phyloP scores from a whole-genome alignment of 1,284 basidiomycete species.

The Boletus subluridellus region DNA sequence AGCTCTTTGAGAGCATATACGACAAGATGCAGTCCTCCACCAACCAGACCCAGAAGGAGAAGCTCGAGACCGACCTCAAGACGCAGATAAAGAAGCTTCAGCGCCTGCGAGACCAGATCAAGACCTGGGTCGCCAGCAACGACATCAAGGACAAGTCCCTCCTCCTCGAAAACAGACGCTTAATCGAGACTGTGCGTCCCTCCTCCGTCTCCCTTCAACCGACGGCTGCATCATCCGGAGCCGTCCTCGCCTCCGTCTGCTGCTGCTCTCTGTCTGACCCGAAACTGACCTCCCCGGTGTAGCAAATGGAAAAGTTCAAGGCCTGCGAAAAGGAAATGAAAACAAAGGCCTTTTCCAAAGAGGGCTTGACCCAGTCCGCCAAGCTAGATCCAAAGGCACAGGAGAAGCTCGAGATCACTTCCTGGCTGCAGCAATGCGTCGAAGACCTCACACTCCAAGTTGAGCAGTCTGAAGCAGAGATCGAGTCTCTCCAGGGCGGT shows the following conservation, averaged over 20 bases:
- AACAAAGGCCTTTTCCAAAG: slow-evolving; percentile 99
- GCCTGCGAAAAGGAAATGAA: slow-evolving; percentile 99
- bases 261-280: background rate
- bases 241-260: background rate
- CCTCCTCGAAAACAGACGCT: slow-evolving; percentile 87
- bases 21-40: slow-evolving; percentile 94
- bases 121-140: slow-evolving; percentile 96
- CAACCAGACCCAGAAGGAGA: slow-evolving; percentile 96
- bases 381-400: slow-evolving; percentile 96
- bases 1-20: slow-evolving; percentile 92
- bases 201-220: background rate
- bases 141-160: slow-evolving; percentile 99
- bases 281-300: slow-evolving; percentile 7
- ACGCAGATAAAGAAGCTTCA: slow-evolving; percentile 99
- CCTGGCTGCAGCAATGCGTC: slow-evolving; percentile 84
- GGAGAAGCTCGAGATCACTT: slow-evolving; percentile 88
- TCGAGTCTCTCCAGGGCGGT: slow-evolving; percentile 83
- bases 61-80: slow-evolving; percentile 91
- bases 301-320: slow-evolving; percentile 99
- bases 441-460: slow-evolving; percentile 94
- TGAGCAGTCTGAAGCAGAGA: slow-evolving; percentile 92
- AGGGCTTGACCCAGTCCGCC: slow-evolving; percentile 91
- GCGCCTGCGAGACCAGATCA: slow-evolving; percentile 96
- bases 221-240: slow-evolving; percentile 6
- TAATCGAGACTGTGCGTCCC: slow-evolving; percentile 92